A percentile compares a stretch with the other conserved stretches of the same genome.
Conservation (phyloP, 2,329 filamentous ascomycete species). For the Cladosporium sphaerospermum region DNA sequence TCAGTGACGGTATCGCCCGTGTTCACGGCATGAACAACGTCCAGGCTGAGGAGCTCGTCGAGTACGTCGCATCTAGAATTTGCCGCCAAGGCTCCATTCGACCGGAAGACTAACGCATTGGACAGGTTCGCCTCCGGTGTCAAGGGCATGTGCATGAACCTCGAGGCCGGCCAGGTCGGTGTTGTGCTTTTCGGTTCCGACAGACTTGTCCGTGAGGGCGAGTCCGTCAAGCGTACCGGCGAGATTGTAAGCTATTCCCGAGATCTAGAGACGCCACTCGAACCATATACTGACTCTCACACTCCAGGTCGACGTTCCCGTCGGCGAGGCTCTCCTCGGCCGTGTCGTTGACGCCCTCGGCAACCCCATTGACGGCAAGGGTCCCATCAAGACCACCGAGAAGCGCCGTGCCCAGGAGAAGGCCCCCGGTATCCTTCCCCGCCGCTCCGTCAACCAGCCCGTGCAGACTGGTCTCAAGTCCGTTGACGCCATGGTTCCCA, state of each 20-base stretch:
- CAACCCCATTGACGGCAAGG: constrained; percentile 99
- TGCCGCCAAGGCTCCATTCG: constrained; percentile 13
- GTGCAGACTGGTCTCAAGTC: constrained; percentile 99
- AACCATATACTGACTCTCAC: neutral
- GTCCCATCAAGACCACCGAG: constrained; percentile 85
- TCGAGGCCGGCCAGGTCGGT: constrained; percentile 99
- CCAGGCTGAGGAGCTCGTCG: constrained; percentile 99
- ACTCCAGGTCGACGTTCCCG: constrained; percentile 83
- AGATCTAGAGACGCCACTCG: neutral
- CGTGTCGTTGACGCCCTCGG: constrained; percentile 98
- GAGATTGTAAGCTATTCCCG: constrained; percentile 64
- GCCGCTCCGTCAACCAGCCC: constrained; percentile 94
- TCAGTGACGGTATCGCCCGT: constrained; percentile 99
- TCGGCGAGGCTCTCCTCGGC: constrained; percentile 86
- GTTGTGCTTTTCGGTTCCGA: constrained; percentile 99
- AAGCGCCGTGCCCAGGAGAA: constrained; percentile 96
- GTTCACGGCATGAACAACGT: constrained; percentile 99
- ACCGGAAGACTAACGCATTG: constrained; percentile 11
- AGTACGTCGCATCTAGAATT: constrained; percentile 59
- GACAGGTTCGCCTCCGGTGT: constrained; percentile 95
- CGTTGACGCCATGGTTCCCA: constrained; percentile 98
- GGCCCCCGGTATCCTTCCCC: constrained; percentile 96
- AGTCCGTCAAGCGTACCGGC: constrained; percentile 99
- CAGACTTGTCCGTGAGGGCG: constrained; percentile 98
- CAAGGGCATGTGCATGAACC: constrained; percentile 99